Evolutionary conservation across 2,329 filamentous ascomycete species (phyloP).

Genomic region (Botrytis aclada): DNA sequence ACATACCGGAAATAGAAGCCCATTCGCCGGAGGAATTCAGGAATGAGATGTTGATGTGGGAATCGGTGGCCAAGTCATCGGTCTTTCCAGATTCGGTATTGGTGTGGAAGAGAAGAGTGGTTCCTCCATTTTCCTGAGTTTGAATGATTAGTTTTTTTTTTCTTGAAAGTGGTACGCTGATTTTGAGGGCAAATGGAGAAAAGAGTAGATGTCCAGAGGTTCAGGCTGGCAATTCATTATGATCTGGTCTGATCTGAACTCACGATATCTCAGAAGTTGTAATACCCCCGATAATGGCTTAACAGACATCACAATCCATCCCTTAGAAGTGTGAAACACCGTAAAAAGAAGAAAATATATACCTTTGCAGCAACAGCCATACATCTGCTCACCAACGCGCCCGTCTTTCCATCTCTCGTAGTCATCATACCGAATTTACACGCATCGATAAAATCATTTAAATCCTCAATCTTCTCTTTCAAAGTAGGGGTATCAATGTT

Average conservation of each 20-base stretch:
- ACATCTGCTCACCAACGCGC: conserved; percentile 72
- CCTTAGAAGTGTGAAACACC: not conserved
- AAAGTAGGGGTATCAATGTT: conserved; percentile 62
- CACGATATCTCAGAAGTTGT: not conserved
- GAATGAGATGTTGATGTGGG: conserved; percentile 79
- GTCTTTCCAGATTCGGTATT: conserved; percentile 90
- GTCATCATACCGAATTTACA: conserved; percentile 90
- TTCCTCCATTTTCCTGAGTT: conserved; percentile 66
- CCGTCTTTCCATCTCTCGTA: conserved; percentile 63
- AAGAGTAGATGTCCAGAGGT: not conserved
- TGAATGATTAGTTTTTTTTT: not conserved
- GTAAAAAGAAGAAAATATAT: not conserved
- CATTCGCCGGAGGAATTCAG: conserved; percentile 74
- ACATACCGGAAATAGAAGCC: conserved; percentile 76
- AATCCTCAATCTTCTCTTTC: conserved; percentile 72
- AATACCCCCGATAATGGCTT: not conserved
- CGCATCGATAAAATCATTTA: conserved; percentile 65
- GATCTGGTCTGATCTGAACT: not conserved
- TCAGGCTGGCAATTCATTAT: not conserved
- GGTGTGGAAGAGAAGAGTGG: conserved; percentile 86
- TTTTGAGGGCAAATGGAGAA: not conserved
- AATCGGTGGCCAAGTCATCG: conserved; percentile 69
- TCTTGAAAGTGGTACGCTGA: not conserved
- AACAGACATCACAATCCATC: too few relatives aligned
- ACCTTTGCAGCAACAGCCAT: conserved; percentile 84